phyloP scores from a whole-genome alignment of 208 protist genomes.

The Leishmania guyanensis region DNA sequence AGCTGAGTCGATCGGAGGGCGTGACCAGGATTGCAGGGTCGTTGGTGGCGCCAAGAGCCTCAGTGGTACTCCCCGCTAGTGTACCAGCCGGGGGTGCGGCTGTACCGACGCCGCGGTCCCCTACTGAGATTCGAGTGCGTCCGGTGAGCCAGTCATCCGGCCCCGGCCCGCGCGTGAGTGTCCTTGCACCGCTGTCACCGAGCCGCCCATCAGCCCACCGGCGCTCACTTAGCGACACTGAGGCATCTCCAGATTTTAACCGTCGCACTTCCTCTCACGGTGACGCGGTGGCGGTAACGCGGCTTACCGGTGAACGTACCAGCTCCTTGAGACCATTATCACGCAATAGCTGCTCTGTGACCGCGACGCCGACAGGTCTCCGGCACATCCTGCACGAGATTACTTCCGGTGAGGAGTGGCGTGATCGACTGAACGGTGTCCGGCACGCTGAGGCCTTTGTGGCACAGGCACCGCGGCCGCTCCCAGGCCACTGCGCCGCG shows the following conservation, averaged over 20 bases:
- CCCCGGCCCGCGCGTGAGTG: conserved; percentile 5
- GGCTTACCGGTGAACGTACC: conserved; percentile 4
- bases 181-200: conserved; percentile 3
- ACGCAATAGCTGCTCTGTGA: conserved; percentile 15
- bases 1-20: conserved; percentile 22
- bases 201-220: conserved; percentile 17
- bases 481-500: conserved; percentile 39
- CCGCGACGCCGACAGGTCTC: conserved; percentile 25
- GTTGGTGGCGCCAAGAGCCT: conserved; percentile 3
- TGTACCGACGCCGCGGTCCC: conserved; percentile 2
- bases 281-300: neutral
- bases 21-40: conserved; percentile 5
- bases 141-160: conserved; percentile 29
- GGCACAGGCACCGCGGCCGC: conserved; percentile 30
- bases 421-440: conserved; percentile 68
- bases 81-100: neutral
- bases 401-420: conserved; percentile 67
- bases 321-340: conserved; percentile 21
- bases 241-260: neutral
- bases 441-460: conserved; percentile 68
- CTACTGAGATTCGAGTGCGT: conserved; percentile 25
- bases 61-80: neutral
- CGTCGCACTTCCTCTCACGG: conserved; percentile 4
- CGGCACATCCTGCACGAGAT: conserved; percentile 61
- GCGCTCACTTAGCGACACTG: conserved; percentile 22